Conservation (phyloP, 192 early-diverging fungal species). For the Dispira parvispora region DNA sequence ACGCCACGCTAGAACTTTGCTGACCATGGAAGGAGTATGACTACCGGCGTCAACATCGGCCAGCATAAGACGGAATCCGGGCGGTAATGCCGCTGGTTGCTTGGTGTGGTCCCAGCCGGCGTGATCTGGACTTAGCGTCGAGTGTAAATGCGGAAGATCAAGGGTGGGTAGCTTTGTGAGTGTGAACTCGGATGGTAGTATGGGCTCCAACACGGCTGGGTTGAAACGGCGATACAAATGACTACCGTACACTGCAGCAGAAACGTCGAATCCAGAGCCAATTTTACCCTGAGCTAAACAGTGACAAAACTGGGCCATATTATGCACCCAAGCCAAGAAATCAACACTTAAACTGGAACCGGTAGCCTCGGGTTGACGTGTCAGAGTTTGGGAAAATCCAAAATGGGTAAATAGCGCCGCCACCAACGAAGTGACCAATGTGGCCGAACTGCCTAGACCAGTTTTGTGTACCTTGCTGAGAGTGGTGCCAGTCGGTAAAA, state of each 20-base stretch:
- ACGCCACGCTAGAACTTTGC: constrained; percentile 72
- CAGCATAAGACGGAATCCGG: constrained; percentile 50
- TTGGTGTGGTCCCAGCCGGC: constrained; percentile 54
- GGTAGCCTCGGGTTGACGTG: constrained; percentile 10
- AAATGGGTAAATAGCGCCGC: constrained; percentile 64
- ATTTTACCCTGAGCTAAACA: constrained; percentile 98
- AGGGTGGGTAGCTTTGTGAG: constrained; percentile 13
- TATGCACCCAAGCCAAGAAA: constrained; percentile 47
- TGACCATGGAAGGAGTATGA: constrained; percentile 84
- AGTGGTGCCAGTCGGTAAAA: constrained; percentile 42
- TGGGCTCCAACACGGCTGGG: constrained; percentile 7
- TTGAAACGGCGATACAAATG: constrained; percentile 76
- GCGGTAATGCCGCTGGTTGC: constrained; percentile 47
- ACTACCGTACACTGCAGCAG: constrained; percentile 78
- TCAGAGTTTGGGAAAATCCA: constrained; percentile 22
- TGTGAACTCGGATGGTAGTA: background rate
- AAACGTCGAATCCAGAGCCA: constrained; percentile 93
- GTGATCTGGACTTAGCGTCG: constrained; percentile 26
- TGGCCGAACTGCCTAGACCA: constrained; percentile 92
- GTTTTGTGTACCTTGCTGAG: constrained; percentile 74
- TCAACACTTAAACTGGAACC: background rate
- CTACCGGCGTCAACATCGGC: constrained; percentile 91
- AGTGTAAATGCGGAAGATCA: constrained; percentile 16
- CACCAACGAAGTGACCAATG: constrained; percentile 85
- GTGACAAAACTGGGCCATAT: constrained; percentile 79